Percentiles rank a stretch among this genome's conserved stretches.
These are phyloP conservation scores for Ochromonas danica DNA, from an alignment of 108 stramenopile genomes.

Conservation along the genomic window DNA sequence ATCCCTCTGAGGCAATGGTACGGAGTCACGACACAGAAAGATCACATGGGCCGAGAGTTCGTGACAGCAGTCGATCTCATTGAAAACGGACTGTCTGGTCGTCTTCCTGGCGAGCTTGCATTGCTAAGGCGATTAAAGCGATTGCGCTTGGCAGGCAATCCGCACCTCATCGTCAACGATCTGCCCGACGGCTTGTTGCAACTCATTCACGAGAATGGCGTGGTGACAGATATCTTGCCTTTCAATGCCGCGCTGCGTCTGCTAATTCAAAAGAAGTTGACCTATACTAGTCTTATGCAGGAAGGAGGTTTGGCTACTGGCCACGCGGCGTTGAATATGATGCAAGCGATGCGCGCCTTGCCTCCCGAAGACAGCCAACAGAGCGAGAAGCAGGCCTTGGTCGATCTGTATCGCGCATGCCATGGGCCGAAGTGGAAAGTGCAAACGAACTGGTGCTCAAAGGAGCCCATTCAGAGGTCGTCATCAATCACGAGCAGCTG, in stretches of 20 bases:
- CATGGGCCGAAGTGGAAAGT: neutral
- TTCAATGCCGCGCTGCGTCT: neutral
- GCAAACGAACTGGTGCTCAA: neutral
- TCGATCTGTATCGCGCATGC: neutral
- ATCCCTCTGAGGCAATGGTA: neutral
- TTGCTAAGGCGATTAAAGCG: neutral
- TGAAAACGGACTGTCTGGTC: neutral
- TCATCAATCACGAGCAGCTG: neutral
- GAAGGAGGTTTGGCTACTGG: too few species aligned
- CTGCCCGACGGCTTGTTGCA: neutral
- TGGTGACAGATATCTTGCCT: neutral
- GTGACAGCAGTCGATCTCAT: neutral
- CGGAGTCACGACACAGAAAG: neutral
- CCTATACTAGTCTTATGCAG: neutral
- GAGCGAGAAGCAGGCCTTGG: neutral
- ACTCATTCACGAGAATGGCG: neutral
- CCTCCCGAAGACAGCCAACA: neutral
- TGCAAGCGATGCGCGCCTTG: neutral
- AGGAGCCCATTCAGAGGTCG: neutral
- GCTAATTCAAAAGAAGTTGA: neutral
- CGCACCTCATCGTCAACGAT: neutral
- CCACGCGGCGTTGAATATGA: too few species aligned
- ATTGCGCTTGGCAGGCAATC: neutral
- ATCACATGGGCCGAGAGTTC: neutral
- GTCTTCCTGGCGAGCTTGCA: too few species aligned